Percentiles rank a stretch among this genome's conserved stretches.
phyloP scores from a whole-genome alignment of 139 green algal genomes.

The Marvania coccoides region DNA sequence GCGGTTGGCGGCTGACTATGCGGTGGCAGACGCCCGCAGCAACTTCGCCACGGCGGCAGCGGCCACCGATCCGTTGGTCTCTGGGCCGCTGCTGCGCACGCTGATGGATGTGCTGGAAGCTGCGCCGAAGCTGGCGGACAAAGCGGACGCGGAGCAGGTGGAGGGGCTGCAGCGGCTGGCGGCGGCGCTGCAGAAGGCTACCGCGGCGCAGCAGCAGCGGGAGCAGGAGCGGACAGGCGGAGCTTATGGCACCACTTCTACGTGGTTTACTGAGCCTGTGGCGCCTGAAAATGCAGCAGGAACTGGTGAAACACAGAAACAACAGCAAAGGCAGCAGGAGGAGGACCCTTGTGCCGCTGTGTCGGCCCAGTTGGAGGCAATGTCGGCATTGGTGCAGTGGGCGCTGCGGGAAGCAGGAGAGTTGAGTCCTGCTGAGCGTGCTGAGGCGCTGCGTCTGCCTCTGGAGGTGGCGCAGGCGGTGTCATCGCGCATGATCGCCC shows the following conservation, averaged over 20 bases:
- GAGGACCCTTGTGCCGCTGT: not conserved
- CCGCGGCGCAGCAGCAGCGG: not conserved
- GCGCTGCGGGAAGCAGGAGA: not conserved
- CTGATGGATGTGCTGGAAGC: conserved; percentile 25
- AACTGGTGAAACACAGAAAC: no score
- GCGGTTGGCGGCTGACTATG: conserved; percentile 47
- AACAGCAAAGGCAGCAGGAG: no score
- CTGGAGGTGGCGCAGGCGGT: conserved; percentile 11
- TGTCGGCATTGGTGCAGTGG: not conserved
- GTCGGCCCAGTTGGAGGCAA: not conserved
- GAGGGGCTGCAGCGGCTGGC: conserved; percentile 33
- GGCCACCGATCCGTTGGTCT: not conserved
- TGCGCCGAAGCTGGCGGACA: conserved; percentile 27
- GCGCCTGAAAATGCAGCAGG: no score
- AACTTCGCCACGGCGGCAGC: conserved; percentile 1
- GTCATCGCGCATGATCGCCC: conserved; percentile 1
- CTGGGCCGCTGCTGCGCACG: not conserved
- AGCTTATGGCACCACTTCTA: no score
- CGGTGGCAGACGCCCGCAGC: conserved; percentile 6
- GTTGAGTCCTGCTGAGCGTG: conserved; percentile 8
- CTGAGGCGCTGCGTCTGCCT: conserved; percentile 20
- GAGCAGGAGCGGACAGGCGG: not conserved
- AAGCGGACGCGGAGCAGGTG: conserved; percentile 26
- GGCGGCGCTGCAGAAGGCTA: conserved; percentile 4
- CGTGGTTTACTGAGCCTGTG: no score